Percentiles rank a stretch among this genome's conserved stretches.
Evolutionary conservation across 495 filamentous ascomycete genomes (phyloP).

Genomic region (Lepraria neglecta): DNA sequence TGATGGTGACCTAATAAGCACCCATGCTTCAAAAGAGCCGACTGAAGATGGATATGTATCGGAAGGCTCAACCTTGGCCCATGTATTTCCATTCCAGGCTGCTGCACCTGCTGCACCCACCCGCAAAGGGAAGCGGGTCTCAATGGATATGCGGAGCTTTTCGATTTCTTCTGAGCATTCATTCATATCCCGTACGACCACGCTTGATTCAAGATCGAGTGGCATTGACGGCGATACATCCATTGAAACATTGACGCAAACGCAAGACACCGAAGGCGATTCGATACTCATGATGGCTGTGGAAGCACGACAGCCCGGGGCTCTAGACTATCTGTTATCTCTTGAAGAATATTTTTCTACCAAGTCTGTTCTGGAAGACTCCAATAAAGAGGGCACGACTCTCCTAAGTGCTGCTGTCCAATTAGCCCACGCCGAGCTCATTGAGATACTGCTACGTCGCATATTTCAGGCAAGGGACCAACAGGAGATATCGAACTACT

Average conservation of each 20-base stretch:
- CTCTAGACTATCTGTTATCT: slow-evolving; percentile 70
- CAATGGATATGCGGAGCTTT: slow-evolving; percentile 80
- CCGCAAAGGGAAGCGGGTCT: slow-evolving; percentile 66
- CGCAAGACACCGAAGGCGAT: slow-evolving; percentile 72
- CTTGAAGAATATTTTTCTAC: slow-evolving; percentile 66
- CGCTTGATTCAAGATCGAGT: slow-evolving; percentile 63
- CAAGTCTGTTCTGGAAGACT: slow-evolving; percentile 67
- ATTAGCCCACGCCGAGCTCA: slow-evolving; percentile 63
- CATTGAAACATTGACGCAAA: slow-evolving; percentile 72
- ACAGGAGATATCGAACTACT: slow-evolving; percentile 54
- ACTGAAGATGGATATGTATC: slow-evolving; percentile 33
- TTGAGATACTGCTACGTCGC: slow-evolving; percentile 67
- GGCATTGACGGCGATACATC: slow-evolving; percentile 80
- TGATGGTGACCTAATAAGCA: background rate
- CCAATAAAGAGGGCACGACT: slow-evolving; percentile 81
- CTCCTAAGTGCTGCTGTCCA: slow-evolving; percentile 93
- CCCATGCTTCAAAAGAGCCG: slow-evolving; percentile 20
- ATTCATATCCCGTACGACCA: slow-evolving; percentile 65
- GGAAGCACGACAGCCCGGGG: slow-evolving; percentile 62
- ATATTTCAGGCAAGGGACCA: slow-evolving; percentile 49
- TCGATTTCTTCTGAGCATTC: slow-evolving; percentile 81
- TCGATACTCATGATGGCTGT: slow-evolving; percentile 96
- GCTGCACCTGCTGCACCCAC: slow-evolving; percentile 41
- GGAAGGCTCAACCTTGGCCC: slow-evolving; percentile 62
- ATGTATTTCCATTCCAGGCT: slow-evolving; percentile 85